Base-by-base conservation (phyloP, 768 basidiomycete species). In the Xerocomus brunneocitrinus region DNA sequence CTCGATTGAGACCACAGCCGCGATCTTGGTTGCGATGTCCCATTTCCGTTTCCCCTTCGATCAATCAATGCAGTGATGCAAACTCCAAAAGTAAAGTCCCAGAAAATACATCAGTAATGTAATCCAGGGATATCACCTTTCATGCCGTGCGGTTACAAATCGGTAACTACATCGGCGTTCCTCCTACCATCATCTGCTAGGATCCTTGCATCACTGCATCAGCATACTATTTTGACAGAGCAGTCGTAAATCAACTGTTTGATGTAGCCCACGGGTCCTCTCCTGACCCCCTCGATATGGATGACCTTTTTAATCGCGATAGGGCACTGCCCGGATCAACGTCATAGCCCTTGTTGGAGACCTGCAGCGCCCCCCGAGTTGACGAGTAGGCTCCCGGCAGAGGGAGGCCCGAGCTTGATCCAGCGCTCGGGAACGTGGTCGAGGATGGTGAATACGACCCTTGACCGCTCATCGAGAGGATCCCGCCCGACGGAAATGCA, bases 361-460 rank as follows among this genome's bases (percentile, higher is more conserved):
- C 34, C 32, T 56, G 58, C 0, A 38, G 13, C 1, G 53, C 46
- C n/a, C 56, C 58, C 27, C 58, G 66, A 25, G 50, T 50, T 12
- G 62, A 63, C 9, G 58, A 10, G 43, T 58, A 55, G 25, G 53
- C 31, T 25, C 58, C 57, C 10, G 61, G 59, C 8, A 54, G 27
- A 16, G 63, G 25, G 13, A 58, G 55, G 2, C 54, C 44, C 8
- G 58, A 50, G 14, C 39, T 35, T 38, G 61, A 39, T 8, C 63
- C 58, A 8, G 46, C 14, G 12, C 57, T 36, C 16, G 55, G 2
- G 25, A 59, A 54, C 14, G 56, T 39, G 28, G 55, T 41, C n/a
- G 60, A 47, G 40, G 65, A 56, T 9, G 63, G 48, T 3, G 57
- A 51, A 31, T 56, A 66, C 25, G 66, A 48, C n/a, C 54, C 56